Percentiles rank a stretch among this genome's conserved stretches.
Evolutionary conservation across 306 rosid species (phyloP).

Genomic region (Carpinus fangiana): DNA sequence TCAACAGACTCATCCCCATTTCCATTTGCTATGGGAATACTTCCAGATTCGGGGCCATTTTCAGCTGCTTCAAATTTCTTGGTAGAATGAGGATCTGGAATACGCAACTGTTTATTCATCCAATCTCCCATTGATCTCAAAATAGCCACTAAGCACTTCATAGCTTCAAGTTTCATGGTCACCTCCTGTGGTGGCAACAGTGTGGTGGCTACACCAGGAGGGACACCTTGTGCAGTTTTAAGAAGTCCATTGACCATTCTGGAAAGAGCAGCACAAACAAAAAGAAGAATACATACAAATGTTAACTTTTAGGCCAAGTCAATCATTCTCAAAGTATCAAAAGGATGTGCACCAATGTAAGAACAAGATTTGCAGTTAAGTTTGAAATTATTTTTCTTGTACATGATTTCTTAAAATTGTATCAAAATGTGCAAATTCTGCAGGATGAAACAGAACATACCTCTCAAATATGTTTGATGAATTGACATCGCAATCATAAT

Average conservation of each 20-base stretch:
- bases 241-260: slow-evolving; percentile 99
- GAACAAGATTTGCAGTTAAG: slow-evolving; percentile 13
- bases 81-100: slow-evolving; percentile 75
- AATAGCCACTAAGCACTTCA: slow-evolving; percentile 86
- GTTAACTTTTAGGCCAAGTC: slow-evolving; percentile 25
- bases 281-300: slow-evolving; percentile 20
- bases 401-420: slow-evolving; percentile 5
- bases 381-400: slow-evolving; percentile 24
- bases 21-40: slow-evolving; percentile 65
- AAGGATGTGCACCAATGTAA: slow-evolving; percentile 9
- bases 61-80: slow-evolving; percentile 64
- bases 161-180: slow-evolving; percentile 87
- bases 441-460: slow-evolving; percentile 44
- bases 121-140: slow-evolving; percentile 90
- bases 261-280: slow-evolving; percentile 31
- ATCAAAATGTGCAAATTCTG: slow-evolving; percentile 21
- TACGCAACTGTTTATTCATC: slow-evolving; percentile 91
- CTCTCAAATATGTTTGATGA: slow-evolving; percentile 99
- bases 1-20: slow-evolving; percentile 76
- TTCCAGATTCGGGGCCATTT: slow-evolving; percentile 49
- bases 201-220: slow-evolving; percentile 87
- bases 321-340: slow-evolving; percentile 17
- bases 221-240: slow-evolving; percentile 99
- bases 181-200: slow-evolving; percentile 93
- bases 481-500: slow-evolving; percentile 99